These are phyloP conservation scores for Astraeus odoratus DNA, from an alignment of 768 basidiomycete genomes.

Conservation along the genomic window DNA sequence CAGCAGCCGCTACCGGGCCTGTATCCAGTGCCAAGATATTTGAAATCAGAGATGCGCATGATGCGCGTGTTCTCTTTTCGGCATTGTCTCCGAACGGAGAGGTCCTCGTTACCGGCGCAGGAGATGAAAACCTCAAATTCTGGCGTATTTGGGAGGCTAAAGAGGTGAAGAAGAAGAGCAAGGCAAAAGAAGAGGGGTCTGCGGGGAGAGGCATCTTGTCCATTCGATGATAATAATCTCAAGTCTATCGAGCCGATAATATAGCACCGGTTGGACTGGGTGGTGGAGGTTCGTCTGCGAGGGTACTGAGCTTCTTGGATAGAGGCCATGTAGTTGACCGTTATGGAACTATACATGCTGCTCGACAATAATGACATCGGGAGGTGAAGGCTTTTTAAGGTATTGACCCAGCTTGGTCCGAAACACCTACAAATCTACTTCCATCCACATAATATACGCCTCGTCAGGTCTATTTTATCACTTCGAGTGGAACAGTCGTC, in stretches of 20 bases:
- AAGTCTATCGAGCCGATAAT: no score
- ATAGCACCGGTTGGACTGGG: no score
- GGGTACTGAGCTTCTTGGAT: neutral
- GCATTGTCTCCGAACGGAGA: conserved; percentile 85
- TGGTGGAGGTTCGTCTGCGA: neutral
- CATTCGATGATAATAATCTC: conserved; percentile 24
- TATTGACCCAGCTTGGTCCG: neutral
- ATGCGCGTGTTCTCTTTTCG: conserved; percentile 83
- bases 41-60: conserved; percentile 86
- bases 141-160: conserved; percentile 80
- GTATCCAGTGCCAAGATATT: conserved; percentile 19
- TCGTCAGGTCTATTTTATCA: no score
- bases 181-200: conserved; percentile 28
- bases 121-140: conserved; percentile 96
- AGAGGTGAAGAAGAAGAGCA: conserved; percentile 28
- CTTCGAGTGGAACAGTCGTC: neutral
- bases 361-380: neutral
- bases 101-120: conserved; percentile 85
- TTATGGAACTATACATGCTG: neutral
- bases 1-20: conserved; percentile 37
- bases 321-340: neutral
- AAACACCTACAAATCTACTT: no score
- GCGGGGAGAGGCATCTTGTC: conserved; percentile 28
- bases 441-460: neutral
- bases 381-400: neutral